These are phyloP conservation scores for Diaporthe citri DNA, from an alignment of 2,329 filamentous ascomycete genomes.

Conservation along the genomic window DNA sequence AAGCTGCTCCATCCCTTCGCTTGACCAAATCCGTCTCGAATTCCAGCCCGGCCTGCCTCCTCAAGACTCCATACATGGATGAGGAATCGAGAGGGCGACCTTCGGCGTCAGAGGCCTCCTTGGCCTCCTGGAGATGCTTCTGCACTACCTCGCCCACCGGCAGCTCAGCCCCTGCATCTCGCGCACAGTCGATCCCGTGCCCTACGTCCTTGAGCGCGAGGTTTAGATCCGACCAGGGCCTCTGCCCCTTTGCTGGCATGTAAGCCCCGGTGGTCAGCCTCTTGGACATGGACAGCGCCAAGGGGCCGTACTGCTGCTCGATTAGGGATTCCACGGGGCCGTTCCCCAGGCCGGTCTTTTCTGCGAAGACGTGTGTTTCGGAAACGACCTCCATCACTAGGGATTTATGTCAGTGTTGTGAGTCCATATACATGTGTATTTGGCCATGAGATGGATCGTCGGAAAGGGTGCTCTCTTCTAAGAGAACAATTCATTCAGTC, in stretches of 20 bases:
- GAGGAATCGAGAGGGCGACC: constrained; percentile 60
- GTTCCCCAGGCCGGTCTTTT: constrained; percentile 56
- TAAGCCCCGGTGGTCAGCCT: constrained; percentile 55
- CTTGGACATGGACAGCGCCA: constrained; percentile 53
- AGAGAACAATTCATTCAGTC: too few species aligned
- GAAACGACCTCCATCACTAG: constrained; percentile 63
- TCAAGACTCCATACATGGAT: constrained; percentile 62
- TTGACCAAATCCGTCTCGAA: constrained; percentile 58
- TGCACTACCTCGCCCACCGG: constrained; percentile 58
- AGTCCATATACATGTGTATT: fast-evolving
- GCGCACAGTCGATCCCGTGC: constrained; percentile 60
- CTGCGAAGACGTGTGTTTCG: constrained; percentile 63
- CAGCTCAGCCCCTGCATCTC: constrained; percentile 53
- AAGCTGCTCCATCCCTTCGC: constrained; percentile 44
- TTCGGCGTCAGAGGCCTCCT: constrained; percentile 53
- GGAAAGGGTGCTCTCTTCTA: neutral
- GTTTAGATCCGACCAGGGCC: constrained; percentile 61
- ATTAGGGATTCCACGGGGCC: constrained; percentile 58
- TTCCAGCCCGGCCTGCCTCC: constrained; percentile 55
- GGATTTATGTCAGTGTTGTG: constrained; percentile 60
- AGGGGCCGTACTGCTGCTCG: constrained; percentile 54
- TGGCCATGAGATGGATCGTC: neutral
- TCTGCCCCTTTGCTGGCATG: constrained; percentile 49
- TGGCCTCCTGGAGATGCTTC: constrained; percentile 58
- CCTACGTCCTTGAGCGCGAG: constrained; percentile 66